Percentiles rank a stretch among this genome's conserved stretches.
These are phyloP conservation scores for Boletus speciosus DNA, from an alignment of 768 basidiomycete genomes.

Conservation along the genomic window DNA sequence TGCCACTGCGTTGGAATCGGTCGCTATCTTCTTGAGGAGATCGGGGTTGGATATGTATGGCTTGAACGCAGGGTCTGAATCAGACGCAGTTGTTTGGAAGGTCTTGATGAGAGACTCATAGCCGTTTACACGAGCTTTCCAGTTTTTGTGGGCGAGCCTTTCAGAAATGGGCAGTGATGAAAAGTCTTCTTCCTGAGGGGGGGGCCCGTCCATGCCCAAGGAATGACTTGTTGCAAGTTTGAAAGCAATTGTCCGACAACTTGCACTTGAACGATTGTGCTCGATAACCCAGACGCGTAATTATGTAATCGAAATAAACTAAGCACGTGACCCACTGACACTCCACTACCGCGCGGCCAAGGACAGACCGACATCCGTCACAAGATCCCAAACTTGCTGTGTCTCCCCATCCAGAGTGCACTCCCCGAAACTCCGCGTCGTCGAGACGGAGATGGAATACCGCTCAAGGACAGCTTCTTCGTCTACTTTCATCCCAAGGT, in stretches of 20 bases:
- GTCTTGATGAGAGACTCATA: conserved; percentile 86
- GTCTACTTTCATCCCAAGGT: conserved; percentile 51
- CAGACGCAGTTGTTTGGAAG: conserved; percentile 86
- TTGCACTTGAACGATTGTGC: background rate
- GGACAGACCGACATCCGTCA: conserved; percentile 55
- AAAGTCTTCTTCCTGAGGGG: conserved; percentile 94
- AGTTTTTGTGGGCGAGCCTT: conserved; percentile 90
- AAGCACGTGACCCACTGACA: conserved; percentile 18
- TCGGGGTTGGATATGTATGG: conserved; percentile 79
- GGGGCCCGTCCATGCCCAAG: conserved; percentile 78
- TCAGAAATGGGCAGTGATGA: conserved; percentile 72
- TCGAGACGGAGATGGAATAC: conserved; percentile 44
- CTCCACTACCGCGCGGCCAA: conserved; percentile 38
- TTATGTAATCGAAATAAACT: conserved; percentile 22
- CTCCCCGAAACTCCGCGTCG: conserved; percentile 41
- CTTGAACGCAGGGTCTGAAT: conserved; percentile 90
- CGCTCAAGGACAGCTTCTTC: conserved; percentile 53
- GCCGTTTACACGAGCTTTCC: conserved; percentile 95
- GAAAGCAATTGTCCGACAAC: background rate
- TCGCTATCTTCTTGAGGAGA: conserved; percentile 80
- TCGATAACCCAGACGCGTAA: conserved; percentile 10
- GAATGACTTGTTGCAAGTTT: conserved; percentile 5
- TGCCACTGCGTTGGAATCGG: conserved; percentile 92
- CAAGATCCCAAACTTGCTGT: conserved; percentile 52
- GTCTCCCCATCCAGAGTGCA: conserved; percentile 50